phyloP scores from a whole-genome alignment of 1,284 basidiomycete species.

The Sporisorium scitamineum region DNA sequence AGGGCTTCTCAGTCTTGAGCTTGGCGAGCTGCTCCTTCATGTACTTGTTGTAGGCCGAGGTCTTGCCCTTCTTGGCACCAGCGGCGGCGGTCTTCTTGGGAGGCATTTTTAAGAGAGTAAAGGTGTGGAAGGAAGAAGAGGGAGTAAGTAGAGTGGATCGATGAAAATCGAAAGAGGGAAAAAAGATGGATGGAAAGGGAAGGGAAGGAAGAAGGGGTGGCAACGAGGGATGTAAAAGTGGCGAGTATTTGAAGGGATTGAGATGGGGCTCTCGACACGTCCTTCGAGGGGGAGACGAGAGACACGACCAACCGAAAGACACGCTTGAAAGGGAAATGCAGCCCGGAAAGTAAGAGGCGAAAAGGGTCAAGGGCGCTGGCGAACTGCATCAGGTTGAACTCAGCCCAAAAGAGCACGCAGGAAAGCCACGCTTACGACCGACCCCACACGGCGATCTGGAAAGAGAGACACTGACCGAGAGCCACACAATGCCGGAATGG shows the following conservation, averaged over 20 bases:
- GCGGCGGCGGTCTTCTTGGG: slow-evolving; percentile 54
- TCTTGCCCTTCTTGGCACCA: slow-evolving; percentile 55
- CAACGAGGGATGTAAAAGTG: slow-evolving; percentile 10
- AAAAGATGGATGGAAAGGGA: slow-evolving; percentile 6
- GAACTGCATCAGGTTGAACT: background rate
- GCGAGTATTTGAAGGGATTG: slow-evolving; percentile 14
- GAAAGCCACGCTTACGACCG: background rate
- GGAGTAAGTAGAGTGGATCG: background rate
- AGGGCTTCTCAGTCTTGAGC: slow-evolving; percentile 58
- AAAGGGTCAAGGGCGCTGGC: background rate
- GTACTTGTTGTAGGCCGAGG: slow-evolving; percentile 51
- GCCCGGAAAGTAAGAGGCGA: background rate
- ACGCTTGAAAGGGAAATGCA: slow-evolving; percentile 4
- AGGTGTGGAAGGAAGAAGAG: background rate
- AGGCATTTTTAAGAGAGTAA: slow-evolving; percentile 33
- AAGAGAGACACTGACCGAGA: background rate
- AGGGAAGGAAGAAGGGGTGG: background rate
- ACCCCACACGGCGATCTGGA: slow-evolving; percentile 1
- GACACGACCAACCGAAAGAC: slow-evolving; percentile 30
- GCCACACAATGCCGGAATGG: background rate
- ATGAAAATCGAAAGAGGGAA: slow-evolving; percentile 1
- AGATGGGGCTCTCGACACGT: slow-evolving; percentile 19
- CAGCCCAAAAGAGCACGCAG: background rate
- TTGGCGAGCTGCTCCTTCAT: slow-evolving; percentile 58
- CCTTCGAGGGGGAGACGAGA: background rate